Percentiles rank a stretch among this genome's conserved stretches.
These are phyloP conservation scores for Henckelia pumila DNA, from an alignment of 257 asterid species.

Conservation along the genomic window DNA sequence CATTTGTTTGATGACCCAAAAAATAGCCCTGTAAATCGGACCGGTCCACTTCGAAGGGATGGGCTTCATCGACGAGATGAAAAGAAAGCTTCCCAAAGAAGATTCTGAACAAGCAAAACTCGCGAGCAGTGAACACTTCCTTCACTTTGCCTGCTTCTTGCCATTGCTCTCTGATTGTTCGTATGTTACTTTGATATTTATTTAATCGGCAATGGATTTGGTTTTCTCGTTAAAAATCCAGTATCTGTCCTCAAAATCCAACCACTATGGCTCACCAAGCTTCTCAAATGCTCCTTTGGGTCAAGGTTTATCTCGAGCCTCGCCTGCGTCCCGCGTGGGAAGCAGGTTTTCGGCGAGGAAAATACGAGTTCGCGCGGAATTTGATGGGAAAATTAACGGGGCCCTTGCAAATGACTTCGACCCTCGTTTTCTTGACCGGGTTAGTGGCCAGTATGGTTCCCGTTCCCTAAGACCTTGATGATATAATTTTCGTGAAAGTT, in stretches of 20 bases:
- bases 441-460: conserved; percentile 24
- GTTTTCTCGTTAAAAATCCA: conserved; percentile 44
- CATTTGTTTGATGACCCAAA: too few relatives aligned
- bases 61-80: too few relatives aligned
- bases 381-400: conserved; percentile 66
- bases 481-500: too few relatives aligned
- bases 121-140: too few relatives aligned
- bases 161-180: background rate
- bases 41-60: too few relatives aligned
- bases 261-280: conserved; percentile 23
- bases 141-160: too few relatives aligned
- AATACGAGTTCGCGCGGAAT: conserved; percentile 72
- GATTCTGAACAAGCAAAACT: too few relatives aligned
- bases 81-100: too few relatives aligned
- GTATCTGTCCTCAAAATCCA: conserved; percentile 29
- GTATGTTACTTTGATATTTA: background rate
- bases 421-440: conserved; percentile 85
- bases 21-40: too few relatives aligned
- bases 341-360: conserved; percentile 28
- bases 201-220: conserved; percentile 41
- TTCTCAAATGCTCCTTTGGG: conserved; percentile 30
- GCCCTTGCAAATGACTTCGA: conserved; percentile 72
- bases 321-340: conserved; percentile 27
- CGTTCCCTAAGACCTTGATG: too few relatives aligned
- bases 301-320: conserved; percentile 30